Conservation (phyloP, 495 filamentous ascomycete genomes). For the Astrocystis sublimbata region DNA sequence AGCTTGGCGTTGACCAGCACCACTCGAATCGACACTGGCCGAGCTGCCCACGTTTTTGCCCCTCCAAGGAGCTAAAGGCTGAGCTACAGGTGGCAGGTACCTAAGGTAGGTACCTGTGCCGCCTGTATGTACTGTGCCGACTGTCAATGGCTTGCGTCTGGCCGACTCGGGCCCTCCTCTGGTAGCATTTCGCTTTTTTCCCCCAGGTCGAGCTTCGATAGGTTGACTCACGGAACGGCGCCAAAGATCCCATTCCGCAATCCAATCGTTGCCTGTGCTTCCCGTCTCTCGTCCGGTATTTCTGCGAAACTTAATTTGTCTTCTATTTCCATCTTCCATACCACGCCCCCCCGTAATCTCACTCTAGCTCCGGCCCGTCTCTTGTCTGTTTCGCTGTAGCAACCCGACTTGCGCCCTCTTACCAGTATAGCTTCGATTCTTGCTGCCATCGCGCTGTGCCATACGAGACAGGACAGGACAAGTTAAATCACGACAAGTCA, state of each 20-base stretch:
- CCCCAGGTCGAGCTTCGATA: background rate
- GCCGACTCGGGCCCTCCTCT: background rate
- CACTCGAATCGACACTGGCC: too few species aligned
- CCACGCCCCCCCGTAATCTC: background rate
- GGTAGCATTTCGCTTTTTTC: background rate
- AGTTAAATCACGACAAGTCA: background rate
- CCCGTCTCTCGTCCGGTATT: background rate
- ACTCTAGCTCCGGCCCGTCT: background rate
- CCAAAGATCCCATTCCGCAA: background rate
- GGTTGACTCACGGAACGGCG: background rate
- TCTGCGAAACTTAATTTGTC: too few species aligned
- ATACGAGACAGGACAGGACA: background rate
- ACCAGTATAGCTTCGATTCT: background rate
- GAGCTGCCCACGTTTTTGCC: too few species aligned
- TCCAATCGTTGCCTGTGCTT: background rate
- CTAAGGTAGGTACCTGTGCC: background rate
- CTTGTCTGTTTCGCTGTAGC: background rate
- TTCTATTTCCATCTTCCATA: background rate
- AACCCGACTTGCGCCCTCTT: background rate
- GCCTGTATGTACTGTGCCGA: background rate
- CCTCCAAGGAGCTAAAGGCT: too few species aligned
- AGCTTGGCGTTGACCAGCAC: too few species aligned
- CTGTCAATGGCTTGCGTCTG: background rate
- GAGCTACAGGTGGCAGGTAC: too few species aligned
- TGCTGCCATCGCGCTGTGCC: background rate